Evolutionary conservation across 1,284 basidiomycete species (phyloP).

Genomic region (Volvariella surrecta): DNA sequence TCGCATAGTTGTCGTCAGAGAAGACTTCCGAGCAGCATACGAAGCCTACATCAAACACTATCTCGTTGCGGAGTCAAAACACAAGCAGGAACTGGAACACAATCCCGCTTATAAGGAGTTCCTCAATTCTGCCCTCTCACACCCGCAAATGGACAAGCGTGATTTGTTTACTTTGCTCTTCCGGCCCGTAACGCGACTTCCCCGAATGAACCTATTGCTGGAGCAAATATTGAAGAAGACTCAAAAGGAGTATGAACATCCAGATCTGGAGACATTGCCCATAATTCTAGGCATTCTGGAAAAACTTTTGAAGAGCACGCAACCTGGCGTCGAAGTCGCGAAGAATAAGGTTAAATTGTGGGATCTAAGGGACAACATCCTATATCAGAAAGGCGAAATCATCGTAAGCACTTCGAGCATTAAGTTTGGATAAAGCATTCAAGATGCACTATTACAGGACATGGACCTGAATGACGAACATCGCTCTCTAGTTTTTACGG

Average conservation of each 20-base stretch:
- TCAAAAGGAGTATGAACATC: constrained; percentile 52
- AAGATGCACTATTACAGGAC: constrained; percentile 45
- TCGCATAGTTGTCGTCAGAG: constrained; percentile 28
- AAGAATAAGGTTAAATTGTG: constrained; percentile 81
- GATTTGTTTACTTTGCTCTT: constrained; percentile 77
- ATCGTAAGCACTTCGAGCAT: constrained; percentile 39
- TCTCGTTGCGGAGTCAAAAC: constrained; percentile 70
- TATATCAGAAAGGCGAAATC: constrained; percentile 70
- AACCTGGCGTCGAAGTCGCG: constrained; percentile 78
- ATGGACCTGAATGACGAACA: constrained; percentile 71
- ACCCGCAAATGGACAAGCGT: constrained; percentile 65
- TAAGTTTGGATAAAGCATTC: background rate
- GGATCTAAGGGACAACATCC: constrained; percentile 64
- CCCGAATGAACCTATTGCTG: constrained; percentile 66
- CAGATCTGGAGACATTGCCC: constrained; percentile 61
- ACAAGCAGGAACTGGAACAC: constrained; percentile 60
- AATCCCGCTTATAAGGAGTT: constrained; percentile 63
- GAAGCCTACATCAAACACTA: constrained; percentile 80
- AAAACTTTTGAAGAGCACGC: constrained; percentile 66
- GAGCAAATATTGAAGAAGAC: constrained; percentile 63
- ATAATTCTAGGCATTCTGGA: constrained; percentile 53
- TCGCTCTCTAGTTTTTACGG: constrained; percentile 59
- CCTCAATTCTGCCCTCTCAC: constrained; percentile 49
- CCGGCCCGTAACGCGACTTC: constrained; percentile 75
- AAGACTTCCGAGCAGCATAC: constrained; percentile 53